Evolutionary conservation across 2,329 filamentous ascomycete species (phyloP).

Genomic region (Venturia effusa): DNA sequence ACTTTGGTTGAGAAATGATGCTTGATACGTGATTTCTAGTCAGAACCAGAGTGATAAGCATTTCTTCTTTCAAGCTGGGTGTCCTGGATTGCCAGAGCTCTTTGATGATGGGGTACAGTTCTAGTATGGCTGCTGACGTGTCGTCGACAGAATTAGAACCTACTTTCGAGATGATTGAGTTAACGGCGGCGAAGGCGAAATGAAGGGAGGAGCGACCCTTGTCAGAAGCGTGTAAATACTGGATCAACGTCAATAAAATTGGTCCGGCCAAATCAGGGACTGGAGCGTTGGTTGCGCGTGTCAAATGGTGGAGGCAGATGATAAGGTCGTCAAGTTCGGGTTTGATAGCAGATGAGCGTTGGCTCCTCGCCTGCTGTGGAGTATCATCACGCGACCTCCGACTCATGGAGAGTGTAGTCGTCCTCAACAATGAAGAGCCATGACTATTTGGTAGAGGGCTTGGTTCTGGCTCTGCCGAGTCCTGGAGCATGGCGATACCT

Average conservation of each 20-base stretch:
- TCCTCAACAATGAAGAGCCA: constrained; percentile 3
- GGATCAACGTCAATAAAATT: constrained; percentile 46
- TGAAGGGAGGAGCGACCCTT: constrained; percentile 56
- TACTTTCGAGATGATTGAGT: constrained; percentile 54
- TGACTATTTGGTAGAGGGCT: neutral
- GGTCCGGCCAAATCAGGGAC: constrained; percentile 44
- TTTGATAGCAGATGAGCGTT: constrained; percentile 14
- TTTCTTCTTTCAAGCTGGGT: constrained; percentile 56
- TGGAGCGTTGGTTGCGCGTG: constrained; percentile 57
- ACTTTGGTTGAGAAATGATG: constrained; percentile 22
- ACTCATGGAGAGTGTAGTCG: neutral
- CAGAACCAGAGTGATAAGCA: constrained; percentile 62
- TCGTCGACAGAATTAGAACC: constrained; percentile 58
- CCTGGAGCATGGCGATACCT: neutral
- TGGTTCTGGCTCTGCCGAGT: neutral
- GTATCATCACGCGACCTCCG: constrained; percentile 19
- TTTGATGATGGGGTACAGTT: constrained; percentile 59
- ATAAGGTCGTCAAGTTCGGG: constrained; percentile 32
- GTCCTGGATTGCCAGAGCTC: constrained; percentile 69
- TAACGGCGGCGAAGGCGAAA: constrained; percentile 64
- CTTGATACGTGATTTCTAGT: constrained; percentile 34
- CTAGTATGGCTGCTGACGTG: constrained; percentile 47
- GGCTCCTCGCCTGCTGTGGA: constrained; percentile 4
- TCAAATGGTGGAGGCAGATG: constrained; percentile 53
- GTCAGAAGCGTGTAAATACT: constrained; percentile 50